phyloP scores from a whole-genome alignment of 129 eudicot genomes.

The Pulicaria dysenterica region DNA sequence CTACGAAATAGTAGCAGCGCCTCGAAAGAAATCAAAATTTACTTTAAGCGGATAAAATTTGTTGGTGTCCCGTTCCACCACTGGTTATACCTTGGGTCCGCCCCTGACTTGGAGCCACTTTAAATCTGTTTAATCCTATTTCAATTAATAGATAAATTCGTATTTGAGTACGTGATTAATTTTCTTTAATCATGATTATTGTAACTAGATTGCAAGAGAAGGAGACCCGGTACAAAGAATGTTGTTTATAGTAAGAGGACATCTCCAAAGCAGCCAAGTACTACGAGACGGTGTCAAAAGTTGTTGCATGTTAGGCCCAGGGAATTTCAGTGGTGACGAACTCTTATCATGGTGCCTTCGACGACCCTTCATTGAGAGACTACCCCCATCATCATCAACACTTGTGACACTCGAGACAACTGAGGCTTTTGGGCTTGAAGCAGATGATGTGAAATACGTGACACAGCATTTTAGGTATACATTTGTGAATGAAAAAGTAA shows the following conservation, averaged over 20 bases:
- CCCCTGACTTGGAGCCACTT: background rate
- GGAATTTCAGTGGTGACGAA: conserved; percentile 96
- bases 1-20: too few species aligned
- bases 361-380: conserved; percentile 79
- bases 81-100: too few species aligned
- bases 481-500: conserved; percentile 85
- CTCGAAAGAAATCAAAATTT: too few species aligned
- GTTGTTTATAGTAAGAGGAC: conserved; percentile 93
- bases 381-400: conserved; percentile 90
- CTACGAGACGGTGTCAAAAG: conserved; percentile 83
- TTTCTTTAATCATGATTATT: background rate
- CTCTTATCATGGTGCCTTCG: conserved; percentile 93
- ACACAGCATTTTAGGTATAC: conserved; percentile 97
- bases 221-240: conserved; percentile 96
- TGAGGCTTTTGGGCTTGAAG: conserved; percentile 92
- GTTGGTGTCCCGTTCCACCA: too few species aligned
- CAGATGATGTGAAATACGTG: conserved; percentile 91
- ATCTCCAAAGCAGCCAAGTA: conserved; percentile 91
- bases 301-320: conserved; percentile 98
- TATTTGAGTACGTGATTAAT: too few species aligned
- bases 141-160: background rate
- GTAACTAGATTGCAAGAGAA: conserved; percentile 71
- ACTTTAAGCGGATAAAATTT: too few species aligned
- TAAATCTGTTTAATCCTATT: background rate
- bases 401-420: conserved; percentile 87